Percentiles rank a stretch among this genome's conserved stretches.
phyloP scores from a whole-genome alignment of 352 stramenopile species.

The Pythium apleroticum region DNA sequence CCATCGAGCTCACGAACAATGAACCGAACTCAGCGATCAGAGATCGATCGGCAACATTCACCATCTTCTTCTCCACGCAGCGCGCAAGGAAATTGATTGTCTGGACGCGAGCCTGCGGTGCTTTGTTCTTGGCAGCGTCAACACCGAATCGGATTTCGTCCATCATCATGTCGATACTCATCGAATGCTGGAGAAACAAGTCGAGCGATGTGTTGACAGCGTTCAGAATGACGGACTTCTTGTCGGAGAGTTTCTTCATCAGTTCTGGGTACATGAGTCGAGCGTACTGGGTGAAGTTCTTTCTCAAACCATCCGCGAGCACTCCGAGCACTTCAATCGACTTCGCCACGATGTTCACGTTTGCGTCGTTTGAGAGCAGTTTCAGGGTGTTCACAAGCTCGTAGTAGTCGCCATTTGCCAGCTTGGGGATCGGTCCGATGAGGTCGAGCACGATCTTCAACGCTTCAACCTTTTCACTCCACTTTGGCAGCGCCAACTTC shows the following conservation, averaged over 20 bases:
- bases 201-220: conserved; percentile 85
- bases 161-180: conserved; percentile 89
- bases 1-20: conserved; percentile 62
- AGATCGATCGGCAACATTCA: conserved; percentile 61
- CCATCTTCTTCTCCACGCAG: conserved; percentile 65
- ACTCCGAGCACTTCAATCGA: conserved; percentile 81
- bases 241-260: conserved; percentile 85
- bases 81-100: conserved; percentile 68
- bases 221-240: conserved; percentile 81
- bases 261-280: conserved; percentile 76
- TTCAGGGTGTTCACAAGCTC: conserved; percentile 86
- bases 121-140: conserved; percentile 81
- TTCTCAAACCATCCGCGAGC: conserved; percentile 74
- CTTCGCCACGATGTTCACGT: conserved; percentile 88
- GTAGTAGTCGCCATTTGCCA: conserved; percentile 85
- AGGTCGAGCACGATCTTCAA: conserved; percentile 85
- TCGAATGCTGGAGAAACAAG: conserved; percentile 72
- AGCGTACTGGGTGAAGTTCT: conserved; percentile 79
- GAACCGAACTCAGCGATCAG: conserved; percentile 64
- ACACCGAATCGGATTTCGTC: conserved; percentile 76
- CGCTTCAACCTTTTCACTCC: conserved; percentile 85
- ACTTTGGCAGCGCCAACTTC: conserved; percentile 76
- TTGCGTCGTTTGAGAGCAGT: conserved; percentile 75
- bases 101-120: conserved; percentile 74
- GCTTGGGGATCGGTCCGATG: conserved; percentile 80